phyloP scores from a whole-genome alignment of 2,329 filamentous ascomycete genomes.

The Hymenoscyphus fraxineus region DNA sequence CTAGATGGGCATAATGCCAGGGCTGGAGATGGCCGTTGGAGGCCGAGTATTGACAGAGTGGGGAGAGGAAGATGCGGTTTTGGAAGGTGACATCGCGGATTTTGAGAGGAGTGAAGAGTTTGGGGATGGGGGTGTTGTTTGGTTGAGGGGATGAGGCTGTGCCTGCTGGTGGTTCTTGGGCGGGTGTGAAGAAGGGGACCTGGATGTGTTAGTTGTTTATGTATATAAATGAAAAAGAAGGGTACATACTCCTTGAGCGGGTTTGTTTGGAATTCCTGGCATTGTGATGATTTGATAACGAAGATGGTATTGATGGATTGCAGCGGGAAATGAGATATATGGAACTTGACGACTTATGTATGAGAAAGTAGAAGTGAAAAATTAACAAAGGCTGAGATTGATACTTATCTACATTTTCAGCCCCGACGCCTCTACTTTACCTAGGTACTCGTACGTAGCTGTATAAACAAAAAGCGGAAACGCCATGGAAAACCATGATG shows the following conservation, averaged over 20 bases:
- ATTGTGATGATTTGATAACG: not conserved
- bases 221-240: not conserved
- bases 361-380: not conserved
- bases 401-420: not conserved
- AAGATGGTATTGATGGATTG: not conserved
- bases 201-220: slow-evolving; percentile 13
- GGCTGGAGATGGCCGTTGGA: slow-evolving; percentile 70
- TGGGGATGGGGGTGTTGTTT: slow-evolving; percentile 48
- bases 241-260: slow-evolving; percentile 25
- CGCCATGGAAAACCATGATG: slow-evolving; percentile 1
- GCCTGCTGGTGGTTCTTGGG: slow-evolving; percentile 43
- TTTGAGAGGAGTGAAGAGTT: slow-evolving; percentile 41
- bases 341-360: not conserved
- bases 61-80: slow-evolving; percentile 59
- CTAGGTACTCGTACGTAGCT: not conserved
- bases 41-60: slow-evolving; percentile 65
- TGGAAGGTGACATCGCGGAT: slow-evolving; percentile 53
- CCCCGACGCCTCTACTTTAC: not conserved
- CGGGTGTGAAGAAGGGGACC: slow-evolving; percentile 45
- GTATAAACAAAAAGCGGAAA: not conserved
- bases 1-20: slow-evolving; percentile 80
- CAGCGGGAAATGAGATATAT: not conserved
- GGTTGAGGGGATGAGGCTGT: slow-evolving; percentile 43
- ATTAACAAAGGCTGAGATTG: not conserved
- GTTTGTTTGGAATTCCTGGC: slow-evolving; percentile 25